A percentile compares a stretch with the other conserved stretches of the same genome.
Evolutionary conservation across 2,329 filamentous ascomycete species (phyloP).

Genomic region (Penicillium sp.): DNA sequence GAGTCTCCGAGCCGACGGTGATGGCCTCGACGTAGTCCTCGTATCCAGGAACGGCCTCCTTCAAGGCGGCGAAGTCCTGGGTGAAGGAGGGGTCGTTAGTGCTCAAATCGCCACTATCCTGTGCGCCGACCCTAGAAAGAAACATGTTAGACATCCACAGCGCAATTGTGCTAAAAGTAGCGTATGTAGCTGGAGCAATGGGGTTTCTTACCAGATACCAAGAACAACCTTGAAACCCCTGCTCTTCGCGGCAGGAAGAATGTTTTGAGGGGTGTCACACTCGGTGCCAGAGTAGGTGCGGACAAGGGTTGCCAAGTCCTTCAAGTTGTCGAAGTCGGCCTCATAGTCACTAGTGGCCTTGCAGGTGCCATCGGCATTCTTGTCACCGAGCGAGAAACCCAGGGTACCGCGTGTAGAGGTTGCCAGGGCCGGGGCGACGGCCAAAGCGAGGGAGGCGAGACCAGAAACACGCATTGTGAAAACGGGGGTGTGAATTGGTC

Average conservation of each 20-base stretch:
- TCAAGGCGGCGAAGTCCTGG: slow-evolving; percentile 61
- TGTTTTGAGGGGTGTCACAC: slow-evolving; percentile 63
- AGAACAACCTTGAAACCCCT: slow-evolving; percentile 69
- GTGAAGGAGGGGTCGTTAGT: slow-evolving; percentile 59
- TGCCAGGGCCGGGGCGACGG: slow-evolving; percentile 48
- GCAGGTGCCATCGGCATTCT: slow-evolving; percentile 61
- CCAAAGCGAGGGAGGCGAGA: slow-evolving; percentile 43
- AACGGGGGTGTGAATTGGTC: background rate
- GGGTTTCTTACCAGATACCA: slow-evolving; percentile 62
- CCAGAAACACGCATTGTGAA: slow-evolving; percentile 49
- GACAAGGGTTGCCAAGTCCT: slow-evolving; percentile 56
- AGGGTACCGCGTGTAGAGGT: slow-evolving; percentile 56
- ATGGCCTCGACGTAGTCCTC: slow-evolving; percentile 65
- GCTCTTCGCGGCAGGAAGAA: slow-evolving; percentile 65
- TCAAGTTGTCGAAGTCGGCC: slow-evolving; percentile 64
- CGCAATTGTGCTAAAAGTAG: background rate
- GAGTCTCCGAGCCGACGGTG: slow-evolving; percentile 69
- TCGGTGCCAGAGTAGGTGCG: slow-evolving; percentile 68
- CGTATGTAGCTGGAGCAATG: background rate
- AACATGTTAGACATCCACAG: background rate
- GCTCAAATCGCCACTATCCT: slow-evolving; percentile 12
- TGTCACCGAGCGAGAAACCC: slow-evolving; percentile 68
- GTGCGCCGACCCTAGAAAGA: slow-evolving; percentile 20
- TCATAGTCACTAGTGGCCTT: slow-evolving; percentile 65
- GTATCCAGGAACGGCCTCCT: slow-evolving; percentile 45